phyloP scores from a whole-genome alignment of 306 rosid genomes.

The Cucurbita moschata region DNA sequence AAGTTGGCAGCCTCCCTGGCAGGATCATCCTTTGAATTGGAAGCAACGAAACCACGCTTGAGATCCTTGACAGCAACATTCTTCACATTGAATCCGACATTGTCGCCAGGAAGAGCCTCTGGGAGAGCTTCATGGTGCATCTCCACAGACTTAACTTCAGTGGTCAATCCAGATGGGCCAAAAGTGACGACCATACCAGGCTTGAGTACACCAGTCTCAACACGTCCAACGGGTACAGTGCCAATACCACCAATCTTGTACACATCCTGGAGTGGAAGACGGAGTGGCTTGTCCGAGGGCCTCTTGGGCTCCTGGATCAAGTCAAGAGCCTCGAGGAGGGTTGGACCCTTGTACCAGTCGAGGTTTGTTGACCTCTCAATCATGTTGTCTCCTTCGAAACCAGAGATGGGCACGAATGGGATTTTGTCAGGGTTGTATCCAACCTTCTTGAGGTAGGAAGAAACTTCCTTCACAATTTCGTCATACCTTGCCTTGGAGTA shows the following conservation, averaged over 20 bases:
- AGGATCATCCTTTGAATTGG: constrained; percentile 25
- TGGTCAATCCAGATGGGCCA: constrained; percentile 17
- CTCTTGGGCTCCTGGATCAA: constrained; percentile 20
- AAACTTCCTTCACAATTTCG: constrained; percentile 19
- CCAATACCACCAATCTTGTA: constrained; percentile 33
- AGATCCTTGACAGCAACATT: constrained; percentile 29
- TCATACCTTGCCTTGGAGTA: constrained; percentile 23
- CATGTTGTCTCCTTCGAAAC: constrained; percentile 27
- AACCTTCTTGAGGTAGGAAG: constrained; percentile 20
- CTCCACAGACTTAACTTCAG: constrained; percentile 33
- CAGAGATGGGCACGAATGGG: constrained; percentile 26
- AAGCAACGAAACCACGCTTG: constrained; percentile 31
- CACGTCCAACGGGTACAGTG: constrained; percentile 22
- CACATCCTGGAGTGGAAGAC: constrained; percentile 18
- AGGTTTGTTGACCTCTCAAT: constrained; percentile 20
- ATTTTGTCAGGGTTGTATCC: constrained; percentile 23
- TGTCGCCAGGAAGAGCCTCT: constrained; percentile 23
- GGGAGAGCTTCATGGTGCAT: constrained; percentile 27
- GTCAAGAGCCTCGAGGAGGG: constrained; percentile 22
- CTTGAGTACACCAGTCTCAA: constrained; percentile 21
- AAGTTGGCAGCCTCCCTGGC: constrained; percentile 20
- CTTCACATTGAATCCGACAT: constrained; percentile 33
- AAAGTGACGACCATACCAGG: constrained; percentile 22
- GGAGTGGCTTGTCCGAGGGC: constrained; percentile 24
- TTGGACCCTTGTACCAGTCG: constrained; percentile 25